Base-by-base conservation (phyloP, 345 rosid genomes). In the Eutrema heterophyllum region DNA sequence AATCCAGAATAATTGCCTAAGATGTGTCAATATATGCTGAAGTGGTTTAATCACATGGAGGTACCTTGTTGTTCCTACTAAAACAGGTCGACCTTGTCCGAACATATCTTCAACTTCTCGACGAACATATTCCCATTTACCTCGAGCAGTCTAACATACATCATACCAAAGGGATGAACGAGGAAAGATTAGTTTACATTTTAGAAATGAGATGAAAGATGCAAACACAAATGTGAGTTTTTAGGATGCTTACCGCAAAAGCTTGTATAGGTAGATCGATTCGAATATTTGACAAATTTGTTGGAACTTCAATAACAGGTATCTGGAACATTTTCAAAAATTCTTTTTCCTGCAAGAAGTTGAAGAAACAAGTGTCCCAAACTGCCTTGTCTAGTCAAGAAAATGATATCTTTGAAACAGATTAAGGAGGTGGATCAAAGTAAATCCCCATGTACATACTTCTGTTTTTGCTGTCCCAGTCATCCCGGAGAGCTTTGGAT, bases 381-480 rank as follows among this genome's bases (percentile, higher is more conserved):
- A 43, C 32, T 41, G 30, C 63, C 24, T 43, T 41, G 33, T 10
- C 9, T 21, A 41, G 39, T 59, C 39, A 40, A 59, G 62, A 46
- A 55, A 24, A n/a, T 26, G 7, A 44, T 55, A 56, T 55, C 21
- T 35, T 52, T 33, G 30, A 43, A 43, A 58, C 45, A 67, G 4
- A 56, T 27, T 60, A 60, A 57, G 49, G 15, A 30, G 18, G 62
- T 39, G 41, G 39, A n/a, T 55, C 24, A 41, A 65, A 71, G 69
- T 40, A n/a, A 49, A 24, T 26, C 29, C 27, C 24, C 40, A 18
- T 54, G 26, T 39, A 52, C 87, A 49, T 86, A 93, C 97, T 83
- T 93, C 98, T 57, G 98, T 93, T 86, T 93, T 93, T 79, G 98
- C 98, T 32, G 98, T 93, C 71, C 98, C 98, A 46, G 98, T 93